Base-by-base conservation (phyloP, 345 rosid genomes). In the Salix viminalis region DNA sequence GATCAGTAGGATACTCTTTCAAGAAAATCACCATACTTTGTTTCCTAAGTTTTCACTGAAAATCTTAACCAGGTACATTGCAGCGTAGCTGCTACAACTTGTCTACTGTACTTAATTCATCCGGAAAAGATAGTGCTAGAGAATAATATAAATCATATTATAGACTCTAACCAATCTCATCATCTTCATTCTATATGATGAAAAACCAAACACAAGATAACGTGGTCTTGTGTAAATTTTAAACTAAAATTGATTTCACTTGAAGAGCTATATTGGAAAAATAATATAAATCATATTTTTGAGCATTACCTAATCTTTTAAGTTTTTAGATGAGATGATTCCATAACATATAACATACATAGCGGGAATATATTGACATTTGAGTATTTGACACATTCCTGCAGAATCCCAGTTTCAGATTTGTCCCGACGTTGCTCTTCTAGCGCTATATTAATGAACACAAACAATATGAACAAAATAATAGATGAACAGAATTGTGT, bases 131-230 rank as follows among this genome's bases (percentile, higher is more conserved):
- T 54, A 54, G 61, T 4, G 3, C 4, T 11, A 0, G 0, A 4
- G 34, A 32, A 32, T 4, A 32, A 32, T 32, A 32, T 32, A 32
- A 32, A 32, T 32, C 2, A 32, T 32, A 32, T 32, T 32, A 0
- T 32, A 4, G 34, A 0, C 0, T 32, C 5, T 32, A 0, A 32
- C 0, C 0, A 32, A 32, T 32, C 5, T 32, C 1, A 32, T 1
- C 0, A 32, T 32, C 34, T 2, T 32, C 34, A 32, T 32, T 32
- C 0, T 32, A 32, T 32, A 32, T 4, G 5, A 32, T 32, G 5
- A 32, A 32, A 32, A 32, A 4, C 5, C 5, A 32, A 32, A 4
- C 5, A 32, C 2, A 32, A 32, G 5, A 0, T 32, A 32, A 0
- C 4, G 5, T 4, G 2, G 5, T 4, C 5, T 4, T 32, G 0